Base-by-base conservation (phyloP, 495 filamentous ascomycete species). In the Tetracladium marchalianum region DNA sequence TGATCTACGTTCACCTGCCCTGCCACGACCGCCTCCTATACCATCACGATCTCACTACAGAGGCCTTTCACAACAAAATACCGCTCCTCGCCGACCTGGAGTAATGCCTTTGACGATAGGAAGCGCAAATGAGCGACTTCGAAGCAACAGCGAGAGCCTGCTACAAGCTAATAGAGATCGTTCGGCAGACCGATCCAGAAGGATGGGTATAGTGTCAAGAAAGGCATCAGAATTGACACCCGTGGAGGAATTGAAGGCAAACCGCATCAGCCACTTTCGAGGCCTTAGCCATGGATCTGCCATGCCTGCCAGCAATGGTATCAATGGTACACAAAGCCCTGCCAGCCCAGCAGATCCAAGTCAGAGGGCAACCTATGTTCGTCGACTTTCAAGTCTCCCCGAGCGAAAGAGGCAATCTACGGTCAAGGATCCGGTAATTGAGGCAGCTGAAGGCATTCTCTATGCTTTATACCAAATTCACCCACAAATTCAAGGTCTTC, bases 101-200 rank as follows among this genome's bases (percentile, higher is more conserved):
- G 68, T 85, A 24, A 73, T 80, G 56, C 85, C 86, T 31, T 65
- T 87, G 31, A 68, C 75, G 10, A 75, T 82, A 38, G 72, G 75
- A 9, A 90, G 82, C 47, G 62, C 68, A n/a, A 80, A 76, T 57
- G 90, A 97, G 56, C 77, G 89, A 18, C 78, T 86, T 37, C 79
- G 90, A 37, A 95, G 88, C 53, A 92, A 95, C 52, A 94, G 87
- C 47, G 90, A 97, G 60, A 88, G 84, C 17, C 71, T 87, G 12
- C 74, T 80, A 35, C 73, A 72, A 40, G 49, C 45, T 2, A 49
- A 31, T 15, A 38, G 51, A 17, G 51, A 54, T 16, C 69, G 68
- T 33, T 59, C 62, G 6, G 74, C 78, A 11, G 66, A 78, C 45
- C 57, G 75, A 57, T 60, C 84, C 66, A 48, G 72, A 54, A 78